A percentile compares a stretch with the other conserved stretches of the same genome.
phyloP scores from a whole-genome alignment of 1,139 yeast genomes.

The Geotrichum bryndzae region DNA sequence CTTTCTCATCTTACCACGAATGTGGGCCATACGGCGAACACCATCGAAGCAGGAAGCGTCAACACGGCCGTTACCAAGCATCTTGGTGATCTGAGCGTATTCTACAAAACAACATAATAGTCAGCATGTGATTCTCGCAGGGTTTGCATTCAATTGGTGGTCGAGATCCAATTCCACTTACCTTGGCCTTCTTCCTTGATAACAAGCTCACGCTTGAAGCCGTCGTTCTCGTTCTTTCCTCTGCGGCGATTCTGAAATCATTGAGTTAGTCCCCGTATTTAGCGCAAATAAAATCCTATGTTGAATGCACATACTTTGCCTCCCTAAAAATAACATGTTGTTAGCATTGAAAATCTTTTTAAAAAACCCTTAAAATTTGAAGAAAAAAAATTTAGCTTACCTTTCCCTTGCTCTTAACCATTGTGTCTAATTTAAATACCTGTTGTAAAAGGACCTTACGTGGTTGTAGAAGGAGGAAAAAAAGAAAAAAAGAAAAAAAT shows the following conservation, averaged over 20 bases:
- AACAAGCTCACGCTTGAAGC: constrained; percentile 89
- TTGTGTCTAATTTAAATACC: constrained; percentile 1
- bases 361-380: neutral
- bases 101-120: constrained; percentile 39
- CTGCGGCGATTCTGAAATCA: constrained; percentile 79
- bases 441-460: neutral
- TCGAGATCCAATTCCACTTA: neutral
- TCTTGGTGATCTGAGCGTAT: constrained; percentile 95
- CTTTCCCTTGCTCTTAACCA: constrained; percentile 18
- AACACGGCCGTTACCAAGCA: constrained; percentile 97
- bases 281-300: neutral
- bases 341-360: neutral
- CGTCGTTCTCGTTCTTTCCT: constrained; percentile 92
- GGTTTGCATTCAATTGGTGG: neutral
- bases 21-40: constrained; percentile 88
- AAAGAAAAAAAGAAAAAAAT: neutral
- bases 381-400: neutral
- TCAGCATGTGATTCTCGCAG: neutral
- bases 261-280: neutral
- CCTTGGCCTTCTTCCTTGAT: constrained; percentile 87
- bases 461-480: neutral
- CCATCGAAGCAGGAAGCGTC: constrained; percentile 96
- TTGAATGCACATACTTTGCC: constrained; percentile 13
- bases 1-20: constrained; percentile 98
- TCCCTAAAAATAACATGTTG: constrained; percentile 9